Evolutionary conservation across 306 rosid species (phyloP), one percentile per base, ranked within the genome.

Genomic region (Dalbergia cultrata): DNA sequence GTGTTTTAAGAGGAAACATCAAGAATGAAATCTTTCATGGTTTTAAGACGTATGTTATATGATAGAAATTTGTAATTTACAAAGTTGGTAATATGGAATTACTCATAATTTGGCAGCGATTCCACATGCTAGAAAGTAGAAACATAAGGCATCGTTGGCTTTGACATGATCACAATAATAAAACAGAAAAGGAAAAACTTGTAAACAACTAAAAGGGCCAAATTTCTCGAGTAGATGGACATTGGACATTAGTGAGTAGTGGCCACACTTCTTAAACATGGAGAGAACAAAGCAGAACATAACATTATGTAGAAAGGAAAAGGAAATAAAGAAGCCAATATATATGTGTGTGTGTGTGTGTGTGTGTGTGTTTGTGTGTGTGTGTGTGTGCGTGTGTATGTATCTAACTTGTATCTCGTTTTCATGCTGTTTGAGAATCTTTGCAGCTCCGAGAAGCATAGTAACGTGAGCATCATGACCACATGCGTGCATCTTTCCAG

Each of bases 381-480:
- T n/a, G n/a, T n/a, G n/a, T n/a, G n/a, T n/a, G n/a, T n/a, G n/a
- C n/a, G n/a, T n/a, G n/a, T n/a, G n/a, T n/a, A n/a, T n/a, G n/a
- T n/a, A n/a, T 21, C 79, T 72, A 11, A 94, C 98, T 60, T 87
- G 88, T 66, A 95, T 74, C 56, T 92, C 94, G 33, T 89, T 77
- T 77, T 87, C 92, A 74, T 88, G 97, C 9, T 93, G 83, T 78
- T 95, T 90, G 70, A 95, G 97, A 73, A 95, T 90, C 88, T 83
- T 91, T 14, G 99, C 94, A 67, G 95, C 97, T 62, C 93, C 99
- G 12, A 95, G 97, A 83, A 93, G 88, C 99, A 95, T 95, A 6
- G 93, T 78, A 65, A 91, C 97, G 87, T 93, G 99, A 39, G 91
- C 97, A 82, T 95, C 99, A 79, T 95, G 99, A 50, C 99, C 99